Base-by-base conservation (phyloP, 2,329 filamentous ascomycete genomes). In the Celoporthe dispersa region DNA sequence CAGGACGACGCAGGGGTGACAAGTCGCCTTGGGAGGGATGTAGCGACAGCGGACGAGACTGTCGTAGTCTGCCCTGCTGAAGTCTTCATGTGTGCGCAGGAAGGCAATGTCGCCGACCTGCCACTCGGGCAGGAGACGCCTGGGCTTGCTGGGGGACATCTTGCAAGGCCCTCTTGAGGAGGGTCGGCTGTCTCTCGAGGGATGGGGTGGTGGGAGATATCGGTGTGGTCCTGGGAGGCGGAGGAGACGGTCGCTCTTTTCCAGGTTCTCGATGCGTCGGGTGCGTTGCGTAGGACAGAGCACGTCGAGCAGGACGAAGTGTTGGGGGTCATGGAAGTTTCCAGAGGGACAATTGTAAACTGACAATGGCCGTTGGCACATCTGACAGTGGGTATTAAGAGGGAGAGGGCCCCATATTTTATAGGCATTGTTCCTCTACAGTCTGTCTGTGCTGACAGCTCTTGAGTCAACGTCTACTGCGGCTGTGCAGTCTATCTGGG, bases 1-100 rank as follows among this genome's bases (percentile, higher is more conserved):
- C 8, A 81, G 73, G 62, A 81, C 75, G 59, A 81, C 79, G 64
- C 79, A 78, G 0, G 80, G 80, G 71, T 81, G 79, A 35, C 70
- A 64, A 2, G 76, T 76, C 0, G 80, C 78, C 0, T 31, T 33
- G 2, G 1, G 1, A 0, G 53, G 68, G 0, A 80, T 5, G 59
- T 76, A 73, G 16, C 72, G 68, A 22, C 64, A 69, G 8, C 65
- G 35, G 12, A 76, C 70, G 44, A 78, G 71, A 33, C 73, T 33
- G 1, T 68, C 9, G 28, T 69, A 61, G n/a, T 78, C 75, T 0
- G 28, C 35, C 1, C 44, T 0, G 19, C 33, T 68, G 73, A 78
- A 76, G 2, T 67, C 2, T 1, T 70, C 31, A 16, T 41, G 44
- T 12, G 37, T 16, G 44, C 74, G 77, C 19, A 80, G 73, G 68